Base-by-base conservation (phyloP, 75 land plant genomes). In the Isoetes taiwanensis region DNA sequence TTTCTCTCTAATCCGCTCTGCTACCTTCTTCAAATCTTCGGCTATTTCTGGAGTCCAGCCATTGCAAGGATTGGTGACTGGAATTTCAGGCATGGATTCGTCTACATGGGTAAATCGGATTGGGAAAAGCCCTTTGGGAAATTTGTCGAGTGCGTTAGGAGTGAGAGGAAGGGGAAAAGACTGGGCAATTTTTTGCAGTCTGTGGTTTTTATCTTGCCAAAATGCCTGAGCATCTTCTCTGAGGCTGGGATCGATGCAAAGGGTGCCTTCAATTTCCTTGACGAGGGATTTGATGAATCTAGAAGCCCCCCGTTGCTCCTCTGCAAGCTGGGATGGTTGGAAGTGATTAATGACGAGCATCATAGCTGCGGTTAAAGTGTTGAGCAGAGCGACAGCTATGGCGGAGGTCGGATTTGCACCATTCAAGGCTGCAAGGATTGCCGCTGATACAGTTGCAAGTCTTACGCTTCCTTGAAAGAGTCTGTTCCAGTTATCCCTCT, bases 381-480 rank as follows among this genome's bases (percentile, higher is more conserved):
- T n/a, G n/a, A n/a, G n/a, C n/a, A n/a, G n/a, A n/a, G n/a, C n/a
- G n/a, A 46, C 50, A 23, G 16, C 50, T 5, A 46, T 5, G 50
- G 25, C 12, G 5, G 21, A 19, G 12, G 50, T 23, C n/a, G 50
- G 16, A 14, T 9, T 9, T 9, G 38, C 9, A 9, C 38, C 38
- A 14, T 37, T 37, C 14, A 37, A 14, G 25, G 50, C 50, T 5
- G 50, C 5, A 23, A 46, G 50, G 6, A 46, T n/a, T 5, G 5
- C 50, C 6, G 50, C 50, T 5, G 50, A 6, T 8, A 46, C 16
- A 6, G 50, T 46, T 6, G 50, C 50, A 19, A 46, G 50, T 16
- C 50, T 16, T 16, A 46, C 25, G 50, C n/a, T 46, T 16, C 50
- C 50, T 46, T 46, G 50, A 23, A 46, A 46, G 50, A 46, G 50